Evolutionary conservation across 169 alveolate species (phyloP), one percentile per base, ranked within the genome.

Genomic region (Plasmodium relictum): DNA sequence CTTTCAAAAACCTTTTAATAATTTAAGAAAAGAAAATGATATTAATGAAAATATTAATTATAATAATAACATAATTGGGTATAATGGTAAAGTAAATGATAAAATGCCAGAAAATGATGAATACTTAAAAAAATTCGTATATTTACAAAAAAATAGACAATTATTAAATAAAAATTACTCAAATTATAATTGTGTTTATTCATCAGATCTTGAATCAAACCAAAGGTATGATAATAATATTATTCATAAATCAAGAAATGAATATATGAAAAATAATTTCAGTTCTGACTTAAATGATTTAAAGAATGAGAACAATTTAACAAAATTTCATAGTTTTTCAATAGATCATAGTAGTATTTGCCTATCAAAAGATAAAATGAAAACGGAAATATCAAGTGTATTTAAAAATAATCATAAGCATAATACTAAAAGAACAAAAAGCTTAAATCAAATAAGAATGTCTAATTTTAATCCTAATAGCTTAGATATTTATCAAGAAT

Each of bases 401-500:
- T 8, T 12, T 63, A 10, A 63, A 22, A 63, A 22, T 54, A 54
- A 54, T 54, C 10, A 54, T 54, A 14, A 54, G 12, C 42, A 45
- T 26, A 71, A 59, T 37, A 7, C 6, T 16, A 54, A 18, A 52
- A 52, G 58, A 37, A 44, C 83, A 71, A 71, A 50, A 31, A 73
- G 87, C 31, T 18, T 73, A 73, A 50, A 52, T 45, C 56, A 22
- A 10, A 45, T 61, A 62, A 22, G 59, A 61, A 37, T 44, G 37
- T 12, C 66, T 58, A 31, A 24, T 73, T 45, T 24, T 14, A 44
- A 37, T 20, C 56, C 0, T 14, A 22, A 24, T 1, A 18, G 6
- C 20, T 58, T 73, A 44, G 87, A 54, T 22, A 39, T 52, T 52
- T 73, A 73, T 16, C n/a, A 73, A 31, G 66, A 73, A 62, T 73